Evolutionary conservation across 176 grass and related monocot species (phyloP).

Genomic region (Cenchrus fungigraminus): DNA sequence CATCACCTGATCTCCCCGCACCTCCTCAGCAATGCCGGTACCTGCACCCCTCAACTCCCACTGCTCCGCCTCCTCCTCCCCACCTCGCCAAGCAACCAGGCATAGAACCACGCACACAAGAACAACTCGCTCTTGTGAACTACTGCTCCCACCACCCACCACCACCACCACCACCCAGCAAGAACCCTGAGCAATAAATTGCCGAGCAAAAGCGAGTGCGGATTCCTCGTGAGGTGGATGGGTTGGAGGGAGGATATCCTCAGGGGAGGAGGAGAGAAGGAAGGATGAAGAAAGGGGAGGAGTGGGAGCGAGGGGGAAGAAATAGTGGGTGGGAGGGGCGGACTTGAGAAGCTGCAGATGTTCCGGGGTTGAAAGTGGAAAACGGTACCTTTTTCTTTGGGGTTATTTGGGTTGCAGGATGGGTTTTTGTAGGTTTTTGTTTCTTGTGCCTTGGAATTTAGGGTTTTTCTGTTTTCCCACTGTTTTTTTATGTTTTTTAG

Average conservation of each 20-base stretch:
- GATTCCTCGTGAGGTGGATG: constrained; percentile 58
- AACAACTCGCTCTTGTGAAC: constrained; percentile 44
- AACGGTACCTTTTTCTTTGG: neutral
- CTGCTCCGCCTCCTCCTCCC: constrained; percentile 26
- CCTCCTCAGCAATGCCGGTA: constrained; percentile 50
- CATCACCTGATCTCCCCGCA: constrained; percentile 46
- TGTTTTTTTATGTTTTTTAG: neutral
- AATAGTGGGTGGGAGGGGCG: constrained; percentile 37
- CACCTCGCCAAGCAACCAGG: constrained; percentile 52
- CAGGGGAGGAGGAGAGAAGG: neutral
- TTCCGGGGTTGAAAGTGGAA: constrained; percentile 29
- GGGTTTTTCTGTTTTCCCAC: neutral
- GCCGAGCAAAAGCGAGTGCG: constrained; percentile 46
- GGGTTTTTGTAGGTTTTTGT: constrained; percentile 39
- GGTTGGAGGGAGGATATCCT: constrained; percentile 41
- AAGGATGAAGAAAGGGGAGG: constrained; percentile 32
- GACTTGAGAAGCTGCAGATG: neutral
- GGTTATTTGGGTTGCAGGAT: constrained; percentile 32
- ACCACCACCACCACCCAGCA: constrained; percentile 36
- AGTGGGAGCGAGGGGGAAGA: constrained; percentile 30
- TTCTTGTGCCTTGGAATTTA: constrained; percentile 3
- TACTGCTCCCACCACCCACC: constrained; percentile 27
- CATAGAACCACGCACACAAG: constrained; percentile 51
- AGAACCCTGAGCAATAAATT: constrained; percentile 61
- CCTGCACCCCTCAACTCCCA: constrained; percentile 24